Evolutionary conservation across 23 red algal species (phyloP).

Genomic region (Pyropia haitanensis): DNA sequence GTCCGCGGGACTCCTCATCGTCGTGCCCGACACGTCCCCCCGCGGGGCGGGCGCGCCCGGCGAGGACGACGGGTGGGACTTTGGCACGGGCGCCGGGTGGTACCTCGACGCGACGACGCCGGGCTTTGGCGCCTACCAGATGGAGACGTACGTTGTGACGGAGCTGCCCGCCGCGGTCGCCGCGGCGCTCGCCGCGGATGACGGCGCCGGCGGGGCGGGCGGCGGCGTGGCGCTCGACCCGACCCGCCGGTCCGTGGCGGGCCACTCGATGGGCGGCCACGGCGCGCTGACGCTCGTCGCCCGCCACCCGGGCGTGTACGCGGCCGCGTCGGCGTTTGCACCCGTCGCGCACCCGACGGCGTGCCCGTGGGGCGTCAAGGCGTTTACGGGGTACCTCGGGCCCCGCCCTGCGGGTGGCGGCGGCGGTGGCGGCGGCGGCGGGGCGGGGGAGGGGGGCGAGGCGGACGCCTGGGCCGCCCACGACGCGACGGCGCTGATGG

Average conservation of each 20-base stretch:
- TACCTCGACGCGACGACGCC: constrained; percentile 75
- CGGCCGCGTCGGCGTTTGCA: constrained; percentile 80
- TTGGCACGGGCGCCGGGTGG: constrained; percentile 93
- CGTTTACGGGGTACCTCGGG: constrained; percentile 72
- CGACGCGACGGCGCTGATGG: constrained; percentile 70
- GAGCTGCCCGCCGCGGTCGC: constrained; percentile 35
- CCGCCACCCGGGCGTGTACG: constrained; percentile 46
- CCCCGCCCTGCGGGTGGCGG: too few species aligned
- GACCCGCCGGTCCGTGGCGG: constrained; percentile 34
- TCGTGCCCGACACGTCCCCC: constrained; percentile 83
- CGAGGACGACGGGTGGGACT: constrained; percentile 84
- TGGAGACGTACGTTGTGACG: constrained; percentile 56
- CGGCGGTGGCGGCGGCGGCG: too few species aligned
- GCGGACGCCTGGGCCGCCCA: constrained; percentile 34
- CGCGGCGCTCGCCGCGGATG: constrained; percentile 8
- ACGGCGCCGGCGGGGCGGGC: not conserved
- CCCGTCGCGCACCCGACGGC: constrained; percentile 70
- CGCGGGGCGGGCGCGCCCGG: constrained; percentile 63
- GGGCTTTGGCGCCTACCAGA: constrained; percentile 60
- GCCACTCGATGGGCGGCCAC: constrained; percentile 99
- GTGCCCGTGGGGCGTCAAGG: constrained; percentile 89
- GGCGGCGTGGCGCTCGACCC: not conserved
- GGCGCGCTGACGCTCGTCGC: constrained; percentile 74
- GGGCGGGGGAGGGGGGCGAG: too few species aligned
- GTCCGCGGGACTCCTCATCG: constrained; percentile 35